Evolutionary conservation across 345 rosid species (phyloP).

Genomic region (Camelina hispida): DNA sequence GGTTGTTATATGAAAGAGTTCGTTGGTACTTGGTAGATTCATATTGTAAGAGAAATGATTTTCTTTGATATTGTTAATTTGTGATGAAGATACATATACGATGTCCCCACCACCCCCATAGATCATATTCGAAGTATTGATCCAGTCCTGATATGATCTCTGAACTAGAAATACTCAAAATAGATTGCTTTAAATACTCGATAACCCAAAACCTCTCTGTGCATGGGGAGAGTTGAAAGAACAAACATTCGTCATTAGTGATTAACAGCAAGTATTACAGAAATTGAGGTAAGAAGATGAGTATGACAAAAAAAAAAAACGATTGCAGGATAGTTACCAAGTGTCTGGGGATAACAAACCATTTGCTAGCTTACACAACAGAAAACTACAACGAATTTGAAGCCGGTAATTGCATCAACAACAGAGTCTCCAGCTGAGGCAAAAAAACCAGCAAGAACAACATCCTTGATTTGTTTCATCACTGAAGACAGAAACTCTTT

Average conservation of each 20-base stretch:
- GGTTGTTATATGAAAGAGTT: conserved; percentile 1
- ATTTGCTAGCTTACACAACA: conserved; percentile 20
- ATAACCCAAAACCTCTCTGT: conserved; percentile 1
- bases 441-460: conserved; percentile 13
- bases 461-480: conserved; percentile 12
- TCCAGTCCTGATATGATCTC: too few relatives aligned
- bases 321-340: conserved; percentile 14
- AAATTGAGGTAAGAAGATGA: background rate
- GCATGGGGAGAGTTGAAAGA: background rate
- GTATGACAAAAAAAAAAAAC: background rate
- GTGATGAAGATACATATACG: background rate
- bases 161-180: too few relatives aligned
- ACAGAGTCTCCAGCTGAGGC: conserved; percentile 23
- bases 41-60: conserved; percentile 25
- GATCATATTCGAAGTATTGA: too few relatives aligned
- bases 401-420: conserved; percentile 14
- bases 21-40: conserved; percentile 32
- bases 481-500: background rate
- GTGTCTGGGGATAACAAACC: background rate
- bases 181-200: background rate
- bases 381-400: background rate
- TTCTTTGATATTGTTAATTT: conserved; percentile 9
- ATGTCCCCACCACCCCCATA: too few relatives aligned
- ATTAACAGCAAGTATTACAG: background rate
- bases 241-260: conserved; percentile 9